Conservation (phyloP, 805 yeast species). For the Ogataea methanolica region DNA sequence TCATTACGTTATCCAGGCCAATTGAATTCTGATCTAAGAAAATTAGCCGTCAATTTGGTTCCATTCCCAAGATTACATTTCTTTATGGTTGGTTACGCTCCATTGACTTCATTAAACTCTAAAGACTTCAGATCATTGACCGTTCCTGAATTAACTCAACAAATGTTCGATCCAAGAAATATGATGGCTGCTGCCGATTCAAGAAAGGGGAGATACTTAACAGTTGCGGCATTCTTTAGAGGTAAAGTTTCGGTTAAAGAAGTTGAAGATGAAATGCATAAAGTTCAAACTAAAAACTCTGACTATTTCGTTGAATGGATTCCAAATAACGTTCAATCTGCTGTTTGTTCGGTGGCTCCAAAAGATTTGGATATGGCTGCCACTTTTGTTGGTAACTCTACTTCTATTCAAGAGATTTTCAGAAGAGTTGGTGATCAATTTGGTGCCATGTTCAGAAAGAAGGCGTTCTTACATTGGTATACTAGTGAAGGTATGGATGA, state of each 20-base stretch:
- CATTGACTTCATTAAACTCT: conserved; percentile 76
- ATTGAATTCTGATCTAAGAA: conserved; percentile 87
- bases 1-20: conserved; percentile 94
- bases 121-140: conserved; percentile 78
- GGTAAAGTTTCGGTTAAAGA: conserved; percentile 91
- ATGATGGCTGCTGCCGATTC: conserved; percentile 98
- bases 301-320: conserved; percentile 92
- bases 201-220: conserved; percentile 82
- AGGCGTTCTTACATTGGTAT: conserved; percentile 96
- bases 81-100: conserved; percentile 94
- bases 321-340: conserved; percentile 91
- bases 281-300: conserved; percentile 76
- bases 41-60: conserved; percentile 88
- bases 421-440: conserved; percentile 87
- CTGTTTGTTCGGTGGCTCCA: conserved; percentile 90
- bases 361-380: conserved; percentile 83
- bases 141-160: conserved; percentile 90
- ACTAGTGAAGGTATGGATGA: conserved; percentile 96
- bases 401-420: conserved; percentile 88
- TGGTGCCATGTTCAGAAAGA: conserved; percentile 87
- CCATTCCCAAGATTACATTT: conserved; percentile 95
- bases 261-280: conserved; percentile 90
- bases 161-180: conserved; percentile 85
- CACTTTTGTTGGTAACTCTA: conserved; percentile 89
- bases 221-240: conserved; percentile 92